Base-by-base conservation (phyloP, 78 protist species). In the Dictyostelium brefeldianum region DNA sequence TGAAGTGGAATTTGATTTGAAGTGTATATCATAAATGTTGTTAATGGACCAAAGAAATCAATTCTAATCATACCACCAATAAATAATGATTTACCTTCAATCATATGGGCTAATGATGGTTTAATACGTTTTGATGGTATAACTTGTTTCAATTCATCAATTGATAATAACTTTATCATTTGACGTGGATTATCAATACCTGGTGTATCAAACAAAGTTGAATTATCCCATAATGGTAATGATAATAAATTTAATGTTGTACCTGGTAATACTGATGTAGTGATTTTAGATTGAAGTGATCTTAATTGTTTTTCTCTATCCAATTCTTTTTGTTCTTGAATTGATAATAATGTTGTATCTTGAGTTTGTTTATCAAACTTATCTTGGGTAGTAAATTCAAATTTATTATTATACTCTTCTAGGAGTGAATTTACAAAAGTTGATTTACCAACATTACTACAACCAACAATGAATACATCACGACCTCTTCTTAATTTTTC, bases 391-490 rank as follows among this genome's bases (percentile, higher is more conserved):
- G 47, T 62, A 29, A 41, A 17, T n/a, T 46, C 57, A 27, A 82
- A 78, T 36, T 71, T 80, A n/a, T 73, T 50, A n/a, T 47, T 64
- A 20, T 82, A 90, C 15, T 82, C 89, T 2, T 79, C 70, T 0
- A 90, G 18, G 1, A 90, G 15, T 5, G 89, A 25, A 64, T 90
- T 90, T 43, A 90, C 51, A 80, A 90, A 90, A 0, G 95, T 90
- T 10, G 80, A 62, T 17, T 90, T 90, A 4, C 95, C 95, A 27
- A 90, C 95, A 50, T 90, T 90, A 15, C 89, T 75, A 50, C 91
- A 81, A 31, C 95, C 95, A 41, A 90, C 85, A 1, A 90, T 53
- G 31, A 90, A 90, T n/a, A 90, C 95, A 90, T 82, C 95, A 14
- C 90, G 31, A 36, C 95, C 83, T 41, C 80, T 50, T 36, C 90